Conservation (phyloP, 352 stramenopile species). For the Detonula confervacea region DNA sequence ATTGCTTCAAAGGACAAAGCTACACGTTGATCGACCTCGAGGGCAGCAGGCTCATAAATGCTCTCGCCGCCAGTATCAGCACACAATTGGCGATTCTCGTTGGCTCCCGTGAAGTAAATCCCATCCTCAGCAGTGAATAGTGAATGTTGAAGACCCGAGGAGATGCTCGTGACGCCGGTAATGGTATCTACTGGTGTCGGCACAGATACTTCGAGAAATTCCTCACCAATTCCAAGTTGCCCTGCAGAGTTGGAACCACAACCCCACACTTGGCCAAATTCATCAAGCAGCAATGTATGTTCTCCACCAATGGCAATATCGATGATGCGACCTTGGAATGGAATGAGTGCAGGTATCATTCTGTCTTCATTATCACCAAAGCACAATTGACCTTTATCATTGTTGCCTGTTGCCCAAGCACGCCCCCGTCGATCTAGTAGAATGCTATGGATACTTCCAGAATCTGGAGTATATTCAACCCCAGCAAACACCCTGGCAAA, state of each 20-base stretch:
- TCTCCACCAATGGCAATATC: slow-evolving; percentile 29
- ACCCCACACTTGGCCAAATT: slow-evolving; percentile 12
- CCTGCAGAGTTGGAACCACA: slow-evolving; percentile 31
- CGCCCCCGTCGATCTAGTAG: slow-evolving; percentile 47
- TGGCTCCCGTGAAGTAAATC: slow-evolving; percentile 53
- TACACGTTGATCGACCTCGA: slow-evolving; percentile 15
- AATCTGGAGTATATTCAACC: slow-evolving; percentile 30
- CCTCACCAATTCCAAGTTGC: slow-evolving; percentile 47
- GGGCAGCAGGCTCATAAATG: slow-evolving; percentile 6
- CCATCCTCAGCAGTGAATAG: slow-evolving; percentile 37
- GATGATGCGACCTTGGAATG: slow-evolving; percentile 12
- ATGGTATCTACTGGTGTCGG: slow-evolving; percentile 20
- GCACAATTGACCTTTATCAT: slow-evolving; percentile 44
- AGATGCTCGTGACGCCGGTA: slow-evolving; percentile 35
- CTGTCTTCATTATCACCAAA: slow-evolving; percentile 22
- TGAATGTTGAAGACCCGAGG: slow-evolving; percentile 45
- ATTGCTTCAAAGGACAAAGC: slow-evolving; percentile 26
- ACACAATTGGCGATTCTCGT: slow-evolving; percentile 49
- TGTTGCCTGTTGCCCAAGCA: slow-evolving; percentile 29
- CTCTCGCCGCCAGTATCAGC: slow-evolving; percentile 23
- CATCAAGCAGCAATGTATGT: slow-evolving; percentile 21
- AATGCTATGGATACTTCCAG: slow-evolving; percentile 32
- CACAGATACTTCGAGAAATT: slow-evolving; percentile 7
- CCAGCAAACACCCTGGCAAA: slow-evolving; percentile 53
- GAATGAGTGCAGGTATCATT: slow-evolving; percentile 21